Conservation (phyloP, 2,329 filamentous ascomycete genomes). For the Aspergillus jensenii region DNA sequence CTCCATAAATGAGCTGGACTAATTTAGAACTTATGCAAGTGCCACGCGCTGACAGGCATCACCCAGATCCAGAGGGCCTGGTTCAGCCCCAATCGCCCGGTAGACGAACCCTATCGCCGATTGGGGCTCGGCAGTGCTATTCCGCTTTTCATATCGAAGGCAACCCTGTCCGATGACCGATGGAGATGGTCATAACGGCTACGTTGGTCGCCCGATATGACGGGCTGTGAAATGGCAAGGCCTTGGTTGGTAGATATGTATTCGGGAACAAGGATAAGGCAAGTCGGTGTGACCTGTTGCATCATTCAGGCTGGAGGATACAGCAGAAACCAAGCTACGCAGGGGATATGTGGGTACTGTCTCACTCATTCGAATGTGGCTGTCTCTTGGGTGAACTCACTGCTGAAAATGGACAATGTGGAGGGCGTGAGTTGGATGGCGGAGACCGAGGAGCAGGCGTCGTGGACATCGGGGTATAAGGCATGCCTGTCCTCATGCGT, state of each 20-base stretch:
- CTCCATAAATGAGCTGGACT: neutral
- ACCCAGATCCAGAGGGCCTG: too few relatives aligned
- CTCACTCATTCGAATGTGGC: neutral
- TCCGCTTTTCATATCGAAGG: neutral
- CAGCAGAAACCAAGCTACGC: neutral
- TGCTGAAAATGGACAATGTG: neutral
- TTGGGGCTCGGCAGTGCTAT: neutral
- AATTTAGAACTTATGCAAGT: neutral
- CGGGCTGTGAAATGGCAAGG: neutral
- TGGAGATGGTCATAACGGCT: neutral
- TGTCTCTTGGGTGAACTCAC: neutral
- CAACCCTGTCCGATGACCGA: neutral
- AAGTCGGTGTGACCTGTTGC: neutral
- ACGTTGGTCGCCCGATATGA: neutral
- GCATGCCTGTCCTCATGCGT: neutral
- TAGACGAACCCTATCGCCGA: neutral
- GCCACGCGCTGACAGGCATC: neutral
- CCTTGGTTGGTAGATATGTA: neutral
- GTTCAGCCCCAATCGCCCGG: neutral
- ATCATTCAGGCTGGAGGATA: neutral
- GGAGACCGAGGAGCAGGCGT: neutral
- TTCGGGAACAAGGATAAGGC: too few relatives aligned
- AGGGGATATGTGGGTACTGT: neutral
- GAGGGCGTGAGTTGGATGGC: neutral
- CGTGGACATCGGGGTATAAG: neutral